Percentiles rank a stretch among this genome's conserved stretches.
Conservation (phyloP, 2,329 filamentous ascomycete species). For the Beauveria scarabaeidicola region DNA sequence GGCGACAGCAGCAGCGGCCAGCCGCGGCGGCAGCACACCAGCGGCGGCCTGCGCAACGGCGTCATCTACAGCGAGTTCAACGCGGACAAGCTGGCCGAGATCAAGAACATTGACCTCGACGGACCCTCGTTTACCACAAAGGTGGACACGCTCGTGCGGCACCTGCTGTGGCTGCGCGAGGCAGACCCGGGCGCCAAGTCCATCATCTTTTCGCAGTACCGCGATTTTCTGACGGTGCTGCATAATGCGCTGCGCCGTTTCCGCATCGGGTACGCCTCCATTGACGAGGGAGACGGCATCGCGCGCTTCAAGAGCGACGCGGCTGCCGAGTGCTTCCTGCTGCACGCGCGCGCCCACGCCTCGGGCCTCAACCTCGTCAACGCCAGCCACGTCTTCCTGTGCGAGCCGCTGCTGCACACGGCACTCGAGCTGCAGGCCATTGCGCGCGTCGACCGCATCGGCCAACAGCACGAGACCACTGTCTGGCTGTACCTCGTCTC, state of each 20-base stretch:
- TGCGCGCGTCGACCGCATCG: constrained; percentile 89
- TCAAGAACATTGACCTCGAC: constrained; percentile 70
- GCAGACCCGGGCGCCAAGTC: constrained; percentile 83
- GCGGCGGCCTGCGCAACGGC: constrained; percentile 43
- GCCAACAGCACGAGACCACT: constrained; percentile 77
- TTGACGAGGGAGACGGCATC: constrained; percentile 62
- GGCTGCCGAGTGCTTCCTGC: constrained; percentile 68
- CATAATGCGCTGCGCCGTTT: constrained; percentile 60
- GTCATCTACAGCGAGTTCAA: constrained; percentile 73
- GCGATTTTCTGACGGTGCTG: constrained; percentile 70
- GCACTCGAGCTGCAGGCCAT: constrained; percentile 92
- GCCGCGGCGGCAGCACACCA: constrained; percentile 20
- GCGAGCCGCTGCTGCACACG: constrained; percentile 87
- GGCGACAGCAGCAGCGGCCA: constrained; percentile 3
- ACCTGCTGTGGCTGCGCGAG: constrained; percentile 76
- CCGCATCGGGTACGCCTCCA: constrained; percentile 63
- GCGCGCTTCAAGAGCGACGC: constrained; percentile 69
- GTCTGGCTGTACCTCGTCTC: constrained; percentile 94
- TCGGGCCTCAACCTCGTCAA: constrained; percentile 88
- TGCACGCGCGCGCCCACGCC: constrained; percentile 82
- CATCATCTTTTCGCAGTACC: constrained; percentile 86
- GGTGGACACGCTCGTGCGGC: constrained; percentile 72
- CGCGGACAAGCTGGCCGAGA: constrained; percentile 62
- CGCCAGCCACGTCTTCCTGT: constrained; percentile 88
- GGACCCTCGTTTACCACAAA: constrained; percentile 78